Conservation (phyloP, 768 basidiomycete genomes). For the Rhodotorula diobovata region DNA sequence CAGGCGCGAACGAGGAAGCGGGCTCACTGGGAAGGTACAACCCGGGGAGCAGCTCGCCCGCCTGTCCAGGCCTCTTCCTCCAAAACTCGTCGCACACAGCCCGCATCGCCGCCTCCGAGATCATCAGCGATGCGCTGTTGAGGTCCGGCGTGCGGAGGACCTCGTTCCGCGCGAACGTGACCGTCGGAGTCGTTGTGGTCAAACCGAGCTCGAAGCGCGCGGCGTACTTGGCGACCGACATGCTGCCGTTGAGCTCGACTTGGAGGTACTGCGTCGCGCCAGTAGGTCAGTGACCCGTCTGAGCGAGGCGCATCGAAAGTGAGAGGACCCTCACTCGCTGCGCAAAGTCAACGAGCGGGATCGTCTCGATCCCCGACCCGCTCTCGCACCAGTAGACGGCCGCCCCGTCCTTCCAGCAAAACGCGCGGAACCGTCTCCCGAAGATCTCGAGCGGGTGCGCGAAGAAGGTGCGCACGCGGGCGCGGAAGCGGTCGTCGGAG, state of each 20-base stretch:
- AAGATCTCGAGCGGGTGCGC: slow-evolving; percentile 12
- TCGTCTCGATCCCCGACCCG: slow-evolving; percentile 8
- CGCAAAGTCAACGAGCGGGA: slow-evolving; percentile 18
- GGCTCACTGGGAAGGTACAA: slow-evolving; percentile 21
- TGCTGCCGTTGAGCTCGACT: slow-evolving; percentile 9
- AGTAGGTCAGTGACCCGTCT: too few relatives aligned
- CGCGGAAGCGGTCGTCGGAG: neutral
- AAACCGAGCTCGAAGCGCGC: slow-evolving; percentile 33
- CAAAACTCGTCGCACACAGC: neutral
- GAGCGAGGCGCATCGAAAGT: neutral
- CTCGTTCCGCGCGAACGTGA: slow-evolving; percentile 6
- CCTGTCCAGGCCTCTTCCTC: neutral
- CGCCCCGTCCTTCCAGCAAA: slow-evolving; percentile 34
- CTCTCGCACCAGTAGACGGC: slow-evolving; percentile 26
- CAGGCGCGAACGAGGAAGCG: too few relatives aligned
- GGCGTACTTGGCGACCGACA: slow-evolving; percentile 34
- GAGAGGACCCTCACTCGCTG: neutral
- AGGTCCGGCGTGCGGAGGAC: slow-evolving; percentile 32
- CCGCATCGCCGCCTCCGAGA: slow-evolving; percentile 11
- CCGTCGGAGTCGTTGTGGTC: slow-evolving; percentile 30
- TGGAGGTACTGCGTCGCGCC: slow-evolving; percentile 27
- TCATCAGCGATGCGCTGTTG: slow-evolving; percentile 19
- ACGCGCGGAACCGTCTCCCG: slow-evolving; percentile 11
- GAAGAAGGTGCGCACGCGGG: slow-evolving; percentile 9
- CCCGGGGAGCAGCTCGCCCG: neutral